A percentile compares a stretch with the other conserved stretches of the same genome.
Evolutionary conservation across 192 early-diverging fungal genomes (phyloP).

Genomic region (Coemansia sp.): DNA sequence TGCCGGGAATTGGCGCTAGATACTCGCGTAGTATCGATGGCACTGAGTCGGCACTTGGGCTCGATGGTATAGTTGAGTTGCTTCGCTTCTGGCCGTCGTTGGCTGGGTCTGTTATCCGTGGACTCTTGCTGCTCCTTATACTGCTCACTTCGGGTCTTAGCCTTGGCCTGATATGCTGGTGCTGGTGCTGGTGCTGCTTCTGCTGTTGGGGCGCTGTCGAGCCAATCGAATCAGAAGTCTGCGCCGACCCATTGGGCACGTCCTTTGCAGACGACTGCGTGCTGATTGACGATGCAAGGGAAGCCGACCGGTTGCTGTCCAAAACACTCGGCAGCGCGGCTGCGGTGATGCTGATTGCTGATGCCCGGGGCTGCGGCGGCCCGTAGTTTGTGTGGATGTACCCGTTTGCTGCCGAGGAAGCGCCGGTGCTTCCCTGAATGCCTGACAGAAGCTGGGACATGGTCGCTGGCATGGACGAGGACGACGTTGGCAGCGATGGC

Average conservation of each 20-base stretch:
- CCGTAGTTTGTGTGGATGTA: slow-evolving; percentile 15
- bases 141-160: background rate
- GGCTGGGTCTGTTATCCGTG: background rate
- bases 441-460: background rate
- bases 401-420: background rate
- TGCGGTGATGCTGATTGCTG: background rate
- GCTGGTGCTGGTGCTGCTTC: background rate
- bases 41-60: slow-evolving; percentile 2
- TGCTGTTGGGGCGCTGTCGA: background rate
- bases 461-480: background rate
- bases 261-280: background rate
- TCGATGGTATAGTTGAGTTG: background rate
- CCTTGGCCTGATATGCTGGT: background rate
- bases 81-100: background rate
- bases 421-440: background rate
- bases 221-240: background rate
- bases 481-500: slow-evolving; percentile 12
- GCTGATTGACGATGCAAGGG: background rate
- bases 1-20: slow-evolving; percentile 32
- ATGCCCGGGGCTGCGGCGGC: slow-evolving; percentile 10
- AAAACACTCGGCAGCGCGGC: background rate
- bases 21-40: slow-evolving; percentile 39
- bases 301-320: background rate
- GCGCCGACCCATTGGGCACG: background rate
- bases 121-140: slow-evolving; percentile 1